Conservation (phyloP, 1,284 basidiomycete species). For the Heterobasidion occidentale region DNA sequence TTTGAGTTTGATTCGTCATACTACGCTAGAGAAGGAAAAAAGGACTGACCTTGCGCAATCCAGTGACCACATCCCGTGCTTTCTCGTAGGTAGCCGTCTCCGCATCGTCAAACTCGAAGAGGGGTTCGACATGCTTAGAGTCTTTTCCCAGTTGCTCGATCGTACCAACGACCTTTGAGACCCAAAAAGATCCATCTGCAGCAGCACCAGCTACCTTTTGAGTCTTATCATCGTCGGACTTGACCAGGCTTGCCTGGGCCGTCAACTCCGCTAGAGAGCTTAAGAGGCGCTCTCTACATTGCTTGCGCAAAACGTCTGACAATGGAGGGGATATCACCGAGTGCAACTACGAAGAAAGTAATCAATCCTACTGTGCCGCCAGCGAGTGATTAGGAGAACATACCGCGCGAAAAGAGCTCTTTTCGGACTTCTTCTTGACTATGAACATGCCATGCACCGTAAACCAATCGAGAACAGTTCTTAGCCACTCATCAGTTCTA, state of each 20-base stretch:
- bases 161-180: constrained; percentile 57
- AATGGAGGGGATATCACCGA: constrained; percentile 60
- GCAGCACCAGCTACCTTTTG: constrained; percentile 54
- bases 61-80: constrained; percentile 37
- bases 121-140: constrained; percentile 56
- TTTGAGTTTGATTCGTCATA: not conserved
- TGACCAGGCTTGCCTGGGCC: constrained; percentile 42
- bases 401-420: constrained; percentile 55
- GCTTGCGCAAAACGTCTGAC: constrained; percentile 60
- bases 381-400: constrained; percentile 21
- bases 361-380: not conserved
- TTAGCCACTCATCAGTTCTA: constrained; percentile 75
- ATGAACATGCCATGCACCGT: constrained; percentile 79
- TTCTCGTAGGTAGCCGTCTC: constrained; percentile 38
- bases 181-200: constrained; percentile 75
- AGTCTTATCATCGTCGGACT: constrained; percentile 41
- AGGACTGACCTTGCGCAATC: constrained; percentile 38
- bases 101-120: constrained; percentile 54
- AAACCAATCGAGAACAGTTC: constrained; percentile 75
- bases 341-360: constrained; percentile 39
- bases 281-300: constrained; percentile 67
- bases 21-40: not conserved
- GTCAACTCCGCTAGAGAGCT: constrained; percentile 73
- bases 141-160: constrained; percentile 62
- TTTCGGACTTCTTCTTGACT: constrained; percentile 67